Percentiles rank a stretch among this genome's conserved stretches.
phyloP scores from a whole-genome alignment of 352 stramenopile genomes.

The Phytophthora meadii region DNA sequence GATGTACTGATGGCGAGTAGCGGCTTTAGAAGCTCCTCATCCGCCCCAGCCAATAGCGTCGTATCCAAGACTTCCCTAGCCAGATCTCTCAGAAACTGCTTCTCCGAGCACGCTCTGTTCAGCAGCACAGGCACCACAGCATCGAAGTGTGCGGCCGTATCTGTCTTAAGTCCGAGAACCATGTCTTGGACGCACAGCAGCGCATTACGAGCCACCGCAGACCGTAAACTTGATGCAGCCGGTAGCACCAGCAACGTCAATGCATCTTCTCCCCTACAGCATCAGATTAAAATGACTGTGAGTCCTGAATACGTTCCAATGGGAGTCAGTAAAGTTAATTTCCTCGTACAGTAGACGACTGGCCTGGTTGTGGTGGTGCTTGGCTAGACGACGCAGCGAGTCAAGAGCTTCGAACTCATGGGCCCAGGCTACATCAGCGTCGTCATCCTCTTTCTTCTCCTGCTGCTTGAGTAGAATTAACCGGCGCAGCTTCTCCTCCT shows the following conservation, averaged over 20 bases:
- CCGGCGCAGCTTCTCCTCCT: constrained; percentile 41
- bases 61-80: constrained; percentile 60
- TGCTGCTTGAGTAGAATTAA: constrained; percentile 38
- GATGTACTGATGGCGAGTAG: constrained; percentile 38
- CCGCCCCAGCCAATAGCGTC: constrained; percentile 28
- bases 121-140: constrained; percentile 60
- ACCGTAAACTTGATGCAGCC: constrained; percentile 65
- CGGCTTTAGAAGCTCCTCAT: constrained; percentile 42
- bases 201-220: constrained; percentile 69
- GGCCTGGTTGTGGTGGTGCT: constrained; percentile 42
- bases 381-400: constrained; percentile 48
- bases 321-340: not conserved
- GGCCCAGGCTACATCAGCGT: constrained; percentile 44
- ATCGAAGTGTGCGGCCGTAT: constrained; percentile 45
- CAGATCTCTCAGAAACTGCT: constrained; percentile 78
- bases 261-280: constrained; percentile 30
- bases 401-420: constrained; percentile 55
- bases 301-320: not conserved
- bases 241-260: constrained; percentile 55
- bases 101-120: constrained; percentile 64
- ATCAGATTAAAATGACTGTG: constrained; percentile 3
- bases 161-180: constrained; percentile 36
- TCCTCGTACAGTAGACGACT: constrained; percentile 36
- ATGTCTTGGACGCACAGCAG: constrained; percentile 74
- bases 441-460: not conserved